Percentiles rank a stretch among this genome's conserved stretches.
phyloP scores from a whole-genome alignment of 2,329 filamentous ascomycete species.

The Zelopaecilomyces penicillatus region DNA sequence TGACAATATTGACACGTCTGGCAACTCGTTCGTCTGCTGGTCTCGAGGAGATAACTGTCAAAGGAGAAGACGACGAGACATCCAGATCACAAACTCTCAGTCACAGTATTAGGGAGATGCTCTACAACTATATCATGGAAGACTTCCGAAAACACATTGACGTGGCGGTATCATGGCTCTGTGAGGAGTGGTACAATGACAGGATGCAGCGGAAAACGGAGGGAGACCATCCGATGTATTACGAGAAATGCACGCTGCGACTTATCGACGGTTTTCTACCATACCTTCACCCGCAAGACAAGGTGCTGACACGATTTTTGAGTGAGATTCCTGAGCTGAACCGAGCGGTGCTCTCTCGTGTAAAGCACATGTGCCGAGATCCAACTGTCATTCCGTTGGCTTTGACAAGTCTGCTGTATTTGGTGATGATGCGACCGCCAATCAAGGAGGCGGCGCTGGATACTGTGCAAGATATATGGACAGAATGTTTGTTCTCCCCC shows the following conservation, averaged over 20 bases:
- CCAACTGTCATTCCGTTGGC: constrained; percentile 56
- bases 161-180: constrained; percentile 86
- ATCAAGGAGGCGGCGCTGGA: constrained; percentile 55
- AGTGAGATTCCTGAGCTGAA: constrained; percentile 83
- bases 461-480: constrained; percentile 58
- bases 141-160: constrained; percentile 88
- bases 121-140: constrained; percentile 81
- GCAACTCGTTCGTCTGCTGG: constrained; percentile 71
- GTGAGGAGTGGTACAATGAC: constrained; percentile 97
- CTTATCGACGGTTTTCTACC: constrained; percentile 84
- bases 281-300: constrained; percentile 86
- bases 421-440: constrained; percentile 61
- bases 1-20: constrained; percentile 76
- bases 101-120: constrained; percentile 65
- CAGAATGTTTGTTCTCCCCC: constrained; percentile 46
- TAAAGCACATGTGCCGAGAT: constrained; percentile 60
- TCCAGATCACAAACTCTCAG: constrained; percentile 40
- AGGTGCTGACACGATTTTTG: constrained; percentile 80
- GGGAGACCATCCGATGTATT: constrained; percentile 51
- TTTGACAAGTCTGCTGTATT: constrained; percentile 55
- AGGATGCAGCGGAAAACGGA: constrained; percentile 37
- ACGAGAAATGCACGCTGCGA: constrained; percentile 69
- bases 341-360: constrained; percentile 59
- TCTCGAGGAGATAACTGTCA: constrained; percentile 52
- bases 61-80: constrained; percentile 50